Evolutionary conservation across 2,329 filamentous ascomycete species (phyloP).

Genomic region (Penicillium sumatraense): DNA sequence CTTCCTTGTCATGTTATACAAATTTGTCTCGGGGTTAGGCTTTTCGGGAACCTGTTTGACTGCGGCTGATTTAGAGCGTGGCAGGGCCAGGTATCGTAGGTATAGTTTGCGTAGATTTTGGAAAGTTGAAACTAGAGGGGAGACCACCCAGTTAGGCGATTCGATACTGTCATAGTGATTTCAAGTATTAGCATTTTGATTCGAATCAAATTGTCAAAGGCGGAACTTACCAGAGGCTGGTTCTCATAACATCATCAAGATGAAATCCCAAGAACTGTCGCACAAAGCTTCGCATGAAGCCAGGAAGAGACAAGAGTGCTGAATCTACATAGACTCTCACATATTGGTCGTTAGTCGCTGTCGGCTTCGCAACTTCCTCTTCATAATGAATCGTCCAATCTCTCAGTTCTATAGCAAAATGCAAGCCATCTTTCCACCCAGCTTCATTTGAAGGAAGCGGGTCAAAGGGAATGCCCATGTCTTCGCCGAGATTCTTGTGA

Average conservation of each 20-base stretch:
- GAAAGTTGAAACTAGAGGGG: constrained; percentile 1
- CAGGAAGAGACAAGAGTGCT: constrained; percentile 17
- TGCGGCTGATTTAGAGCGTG: background rate
- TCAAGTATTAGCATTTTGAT: background rate
- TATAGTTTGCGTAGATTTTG: constrained; percentile 2
- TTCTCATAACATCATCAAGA: constrained; percentile 24
- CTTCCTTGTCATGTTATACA: constrained; percentile 20
- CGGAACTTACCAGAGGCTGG: constrained; percentile 19
- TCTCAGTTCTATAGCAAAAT: constrained; percentile 9
- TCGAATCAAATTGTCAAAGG: background rate
- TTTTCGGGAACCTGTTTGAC: constrained; percentile 4
- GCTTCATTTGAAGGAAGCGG: constrained; percentile 22
- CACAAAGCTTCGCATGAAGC: constrained; percentile 9
- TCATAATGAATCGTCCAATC: constrained; percentile 20
- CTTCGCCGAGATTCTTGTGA: constrained; percentile 66
- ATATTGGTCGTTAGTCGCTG: constrained; percentile 20
- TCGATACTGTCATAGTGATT: constrained; percentile 12
- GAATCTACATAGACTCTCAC: constrained; percentile 21
- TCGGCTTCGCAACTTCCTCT: constrained; percentile 16
- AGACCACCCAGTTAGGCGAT: background rate
- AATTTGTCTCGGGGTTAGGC: constrained; percentile 13
- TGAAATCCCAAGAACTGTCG: constrained; percentile 17
- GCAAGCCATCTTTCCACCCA: constrained; percentile 11
- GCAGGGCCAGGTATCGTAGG: constrained; percentile 12
- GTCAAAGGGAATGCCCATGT: constrained; percentile 62